phyloP scores from a whole-genome alignment of 164 flowering plant genomes.

The grape (Vitis vinifera) region ASM3070453v1 NC_081812.1:20366501-20367000 shows the following conservation, averaged over 20 bases:
- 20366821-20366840: background rate
- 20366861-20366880: background rate
- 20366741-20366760: conserved; percentile 81
- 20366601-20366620: background rate
- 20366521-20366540: conserved; percentile 34
- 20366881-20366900: background rate
- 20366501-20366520: conserved; percentile 74
- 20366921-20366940: conserved; percentile 27
- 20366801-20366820: conserved; percentile 33
- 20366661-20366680: conserved; percentile 28
- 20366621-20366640: background rate
- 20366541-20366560: background rate
- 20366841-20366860: background rate
- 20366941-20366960: conserved; percentile 42
- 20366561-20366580: background rate
- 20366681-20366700: conserved; percentile 85
- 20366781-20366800: conserved; percentile 39
- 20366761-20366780: conserved; percentile 30
- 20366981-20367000: background rate
- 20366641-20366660: background rate
- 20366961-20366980: conserved; percentile 33
- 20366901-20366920: conserved; percentile 26
- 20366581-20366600: too few relatives aligned
- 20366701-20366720: conserved; percentile 74
- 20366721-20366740: conserved; percentile 83